Evolutionary conservation across 73 alveolate genomes (phyloP).

Genomic region (Uronychia binucleata): DNA sequence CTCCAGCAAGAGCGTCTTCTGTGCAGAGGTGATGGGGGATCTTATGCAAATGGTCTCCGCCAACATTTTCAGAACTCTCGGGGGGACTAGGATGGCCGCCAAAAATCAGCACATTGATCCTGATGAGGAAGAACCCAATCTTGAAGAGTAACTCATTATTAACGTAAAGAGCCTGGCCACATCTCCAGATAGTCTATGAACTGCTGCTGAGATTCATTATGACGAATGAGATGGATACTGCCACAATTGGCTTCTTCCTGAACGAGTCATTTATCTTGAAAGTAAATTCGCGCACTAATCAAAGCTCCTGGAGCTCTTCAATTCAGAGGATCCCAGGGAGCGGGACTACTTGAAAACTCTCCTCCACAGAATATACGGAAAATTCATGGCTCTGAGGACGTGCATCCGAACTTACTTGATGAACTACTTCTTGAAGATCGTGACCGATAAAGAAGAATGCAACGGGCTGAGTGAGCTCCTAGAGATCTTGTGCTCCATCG

Average conservation of each 20-base stretch:
- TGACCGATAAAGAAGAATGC: slow-evolving; percentile 74
- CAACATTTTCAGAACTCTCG: slow-evolving; percentile 73
- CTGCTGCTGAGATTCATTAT: slow-evolving; percentile 73
- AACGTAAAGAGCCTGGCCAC: slow-evolving; percentile 85
- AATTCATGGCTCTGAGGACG: slow-evolving; percentile 77
- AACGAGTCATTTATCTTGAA: slow-evolving; percentile 40
- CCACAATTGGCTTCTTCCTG: slow-evolving; percentile 23
- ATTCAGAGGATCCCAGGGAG: slow-evolving; percentile 86
- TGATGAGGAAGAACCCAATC: slow-evolving; percentile 70
- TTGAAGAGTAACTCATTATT: slow-evolving; percentile 46
- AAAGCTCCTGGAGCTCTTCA: slow-evolving; percentile 77
- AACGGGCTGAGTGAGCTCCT: slow-evolving; percentile 84
- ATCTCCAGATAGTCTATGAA: slow-evolving; percentile 75
- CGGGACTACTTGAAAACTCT: slow-evolving; percentile 85
- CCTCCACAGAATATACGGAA: slow-evolving; percentile 86
- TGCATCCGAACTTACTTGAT: slow-evolving; percentile 68
- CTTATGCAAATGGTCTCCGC: slow-evolving; percentile 40
- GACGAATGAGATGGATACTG: slow-evolving; percentile 54
- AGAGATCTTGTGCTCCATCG: slow-evolving; percentile 85
- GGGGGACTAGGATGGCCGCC: not conserved
- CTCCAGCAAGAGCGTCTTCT: slow-evolving; percentile 7
- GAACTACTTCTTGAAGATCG: slow-evolving; percentile 66
- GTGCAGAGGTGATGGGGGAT: slow-evolving; percentile 28
- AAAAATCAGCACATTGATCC: slow-evolving; percentile 33
- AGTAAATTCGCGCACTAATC: not conserved